phyloP scores from a whole-genome alignment of 1,139 yeast species.

The Taiozyma sp. region DNA sequence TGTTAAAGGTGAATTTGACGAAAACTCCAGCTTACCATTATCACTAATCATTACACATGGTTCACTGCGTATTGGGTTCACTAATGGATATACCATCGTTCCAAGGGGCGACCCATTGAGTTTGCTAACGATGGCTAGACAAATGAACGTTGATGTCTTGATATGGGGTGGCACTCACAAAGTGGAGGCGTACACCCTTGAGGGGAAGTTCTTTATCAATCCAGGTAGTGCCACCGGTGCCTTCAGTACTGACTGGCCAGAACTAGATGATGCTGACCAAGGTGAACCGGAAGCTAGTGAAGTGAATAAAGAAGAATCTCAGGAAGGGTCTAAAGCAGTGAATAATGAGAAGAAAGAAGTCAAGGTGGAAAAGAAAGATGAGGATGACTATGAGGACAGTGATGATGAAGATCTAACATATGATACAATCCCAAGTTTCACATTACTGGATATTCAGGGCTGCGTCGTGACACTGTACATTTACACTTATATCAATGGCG shows the following conservation, averaged over 20 bases:
- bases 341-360: conserved; percentile 10
- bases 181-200: conserved; percentile 89
- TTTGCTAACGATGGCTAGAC: conserved; percentile 75
- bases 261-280: conserved; percentile 25
- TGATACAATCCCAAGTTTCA: conserved; percentile 75
- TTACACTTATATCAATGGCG: conserved; percentile 74
- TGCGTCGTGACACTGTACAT: conserved; percentile 75
- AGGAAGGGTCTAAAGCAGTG: conserved; percentile 10
- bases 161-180: conserved; percentile 97
- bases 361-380: conserved; percentile 22
- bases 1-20: conserved; percentile 77
- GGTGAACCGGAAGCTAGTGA: conserved; percentile 19
- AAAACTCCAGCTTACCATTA: conserved; percentile 43
- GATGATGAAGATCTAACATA: conserved; percentile 22
- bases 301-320: conserved; percentile 12
- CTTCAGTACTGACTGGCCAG: conserved; percentile 51
- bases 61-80: conserved; percentile 71
- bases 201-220: conserved; percentile 86
- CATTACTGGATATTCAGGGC: conserved; percentile 79
- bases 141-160: conserved; percentile 85
- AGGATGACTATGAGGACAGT: conserved; percentile 18
- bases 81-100: conserved; percentile 77
- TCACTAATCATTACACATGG: conserved; percentile 65
- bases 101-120: conserved; percentile 88
- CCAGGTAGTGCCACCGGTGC: conserved; percentile 99